A percentile compares a stretch with the other conserved stretches of the same genome.
These are phyloP conservation scores for Osmanthus fragrans DNA, from an alignment of 257 asterid genomes.

Conservation along the genomic window DNA sequence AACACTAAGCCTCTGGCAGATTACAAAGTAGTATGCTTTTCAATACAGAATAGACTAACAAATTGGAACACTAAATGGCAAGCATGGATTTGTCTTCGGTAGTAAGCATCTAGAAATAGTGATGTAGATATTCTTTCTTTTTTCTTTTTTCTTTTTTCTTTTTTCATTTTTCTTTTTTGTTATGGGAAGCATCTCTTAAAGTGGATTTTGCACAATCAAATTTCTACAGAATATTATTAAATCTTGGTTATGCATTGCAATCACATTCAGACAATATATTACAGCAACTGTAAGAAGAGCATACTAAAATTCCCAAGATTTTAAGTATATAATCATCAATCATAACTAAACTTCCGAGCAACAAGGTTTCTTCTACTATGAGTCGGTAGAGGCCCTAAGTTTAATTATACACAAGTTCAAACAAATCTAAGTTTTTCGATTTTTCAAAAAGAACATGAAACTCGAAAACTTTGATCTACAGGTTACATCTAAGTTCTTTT, in stretches of 20 bases:
- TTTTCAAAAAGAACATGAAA: neutral
- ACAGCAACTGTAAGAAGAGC: neutral
- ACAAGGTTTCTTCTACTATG: neutral
- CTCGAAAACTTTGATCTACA: conserved; percentile 9
- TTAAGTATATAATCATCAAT: neutral
- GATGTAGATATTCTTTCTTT: too few species aligned
- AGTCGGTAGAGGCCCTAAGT: neutral
- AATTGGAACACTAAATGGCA: neutral
- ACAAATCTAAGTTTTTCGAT: neutral
- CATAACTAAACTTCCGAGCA: neutral
- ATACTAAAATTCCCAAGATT: neutral
- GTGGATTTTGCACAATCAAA: neutral
- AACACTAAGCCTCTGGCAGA: neutral
- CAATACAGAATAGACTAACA: neutral
- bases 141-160: too few species aligned
- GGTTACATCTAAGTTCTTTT: neutral
- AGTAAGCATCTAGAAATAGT: neutral
- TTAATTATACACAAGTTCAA: neutral
- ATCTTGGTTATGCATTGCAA: neutral
- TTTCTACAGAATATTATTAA: neutral
- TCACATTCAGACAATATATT: neutral
- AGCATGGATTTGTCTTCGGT: neutral
- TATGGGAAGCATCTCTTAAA: neutral
- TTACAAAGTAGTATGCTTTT: neutral
- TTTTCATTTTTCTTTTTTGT: too few species aligned